Base-by-base conservation (phyloP, 495 filamentous ascomycete genomes). In the Podospora pseudopauciseta region DNA sequence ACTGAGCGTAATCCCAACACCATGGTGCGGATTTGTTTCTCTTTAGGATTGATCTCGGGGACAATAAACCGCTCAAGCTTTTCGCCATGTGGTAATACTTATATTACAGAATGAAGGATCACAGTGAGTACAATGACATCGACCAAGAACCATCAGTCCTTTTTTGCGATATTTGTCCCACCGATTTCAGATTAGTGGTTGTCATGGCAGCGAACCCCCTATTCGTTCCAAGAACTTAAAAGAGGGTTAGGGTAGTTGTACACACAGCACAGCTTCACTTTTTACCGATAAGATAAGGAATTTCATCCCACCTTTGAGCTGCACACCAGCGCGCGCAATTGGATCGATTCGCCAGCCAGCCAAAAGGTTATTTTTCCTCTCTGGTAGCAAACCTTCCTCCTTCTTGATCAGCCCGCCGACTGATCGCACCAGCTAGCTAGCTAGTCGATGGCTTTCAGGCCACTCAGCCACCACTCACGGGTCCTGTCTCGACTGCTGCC, bases 391-490 rank as follows among this genome's bases (percentile, higher is more conserved):
- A 6, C 9, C 60, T 32, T 62, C 60, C 60, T 32, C 60, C 56
- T 18, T 18, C 18, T 59, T 9, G 19, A 23, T 59, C 39, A 49
- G 39, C 39, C 39, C 39, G 39, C 39, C 39, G 6, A 49, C 39
- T 49, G 39, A 16, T 49, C 39, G 9, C 39, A 3, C 0, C 9
- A 0, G 30, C 30, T 32, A 4, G 30, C 4, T 32, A 32, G 39
- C 39, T n/a, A 27, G 30, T 49, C 34, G 16, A 63, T 63, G 61
- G 32, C 61, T 39, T 63, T 63, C 27, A 63, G 61, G 61, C 53
- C 61, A 63, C 34, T 49, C 30, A 23, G 23, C 23, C 30, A 4
- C 15, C 39, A 49, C 39, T 13, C 39, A 11, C 39, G 61, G 60
- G 11, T 62, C 15, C 34, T 63, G 27, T 32, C 61, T 26, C 61